Base-by-base conservation (phyloP, 345 rosid genomes). In the Populus deltoides region DNA sequence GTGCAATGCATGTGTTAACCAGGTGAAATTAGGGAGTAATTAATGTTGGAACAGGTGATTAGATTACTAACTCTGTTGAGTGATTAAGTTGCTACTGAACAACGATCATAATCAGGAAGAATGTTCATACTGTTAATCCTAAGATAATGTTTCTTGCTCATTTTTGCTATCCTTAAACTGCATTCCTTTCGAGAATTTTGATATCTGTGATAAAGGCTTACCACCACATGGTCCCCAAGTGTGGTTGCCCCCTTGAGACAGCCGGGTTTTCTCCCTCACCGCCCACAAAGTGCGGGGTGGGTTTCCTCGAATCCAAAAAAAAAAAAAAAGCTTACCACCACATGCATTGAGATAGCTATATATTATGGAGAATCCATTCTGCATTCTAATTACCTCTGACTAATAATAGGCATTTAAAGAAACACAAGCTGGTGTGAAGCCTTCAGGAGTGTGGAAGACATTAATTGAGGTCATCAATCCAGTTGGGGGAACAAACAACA, bases 381-480 rank as follows among this genome's bases (percentile, higher is more conserved):
- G 49, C 72, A 47, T 57, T 77, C 1, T 77, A 24, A 24, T 29
- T n/a, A 41, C 43, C 38, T 43, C 62, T 39, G 71, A 7, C 11
- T 71, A 66, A 75, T 66, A 38, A 17, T 74, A 97, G 99, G 98
- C 97, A 73, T 95, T 92, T 61, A 89, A 90, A 87, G 93, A 81
- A 27, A 83, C 90, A 11, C 88, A 89, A 78, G 75, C 49, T 16
- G 85, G 89, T 72, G 80, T 84, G 83, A 93, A 90, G 90, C 90
- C 94, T 79, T 92, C 97, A 10, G 99, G 99, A 57, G 97, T 96
- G 55, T 66, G 78, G 83, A 88, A 86, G 86, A 96, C 97, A 36
- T 79, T 91, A 39, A 62, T 87, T 79, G 97, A 87, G 80, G 88
- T 90, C 15, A 55, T 90, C 73, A 88, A 93, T 29, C 83, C 85